Conservation (phyloP, 768 basidiomycete species). For the Auricularia sp. region DNA sequence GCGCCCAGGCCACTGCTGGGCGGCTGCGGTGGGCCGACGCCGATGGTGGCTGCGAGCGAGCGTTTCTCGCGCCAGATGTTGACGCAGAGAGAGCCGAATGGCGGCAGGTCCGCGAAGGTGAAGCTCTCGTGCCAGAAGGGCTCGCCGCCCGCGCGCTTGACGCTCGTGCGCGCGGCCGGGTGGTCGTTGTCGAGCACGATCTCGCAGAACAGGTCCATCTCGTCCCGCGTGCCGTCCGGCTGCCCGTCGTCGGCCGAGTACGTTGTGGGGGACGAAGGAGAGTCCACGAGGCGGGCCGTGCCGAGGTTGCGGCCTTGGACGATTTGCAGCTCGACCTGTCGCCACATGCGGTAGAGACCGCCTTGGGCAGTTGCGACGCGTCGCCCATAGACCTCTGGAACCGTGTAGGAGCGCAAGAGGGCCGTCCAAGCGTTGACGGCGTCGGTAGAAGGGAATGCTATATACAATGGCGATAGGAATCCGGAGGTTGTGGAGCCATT, state of each 20-base stretch:
- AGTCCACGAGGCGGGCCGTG: slow-evolving; percentile 27
- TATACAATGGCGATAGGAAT: slow-evolving; percentile 42
- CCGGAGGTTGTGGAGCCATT: not conserved
- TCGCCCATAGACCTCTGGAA: slow-evolving; percentile 63
- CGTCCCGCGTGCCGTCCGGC: slow-evolving; percentile 37
- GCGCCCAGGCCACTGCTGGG: not conserved
- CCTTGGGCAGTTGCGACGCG: slow-evolving; percentile 44
- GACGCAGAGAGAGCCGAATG: slow-evolving; percentile 61
- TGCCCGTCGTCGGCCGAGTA: slow-evolving; percentile 10
- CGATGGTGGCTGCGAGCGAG: slow-evolving; percentile 18
- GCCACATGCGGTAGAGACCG: slow-evolving; percentile 81
- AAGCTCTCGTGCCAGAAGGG: slow-evolving; percentile 83
- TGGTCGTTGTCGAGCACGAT: slow-evolving; percentile 44
- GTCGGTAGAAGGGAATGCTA: slow-evolving; percentile 59
- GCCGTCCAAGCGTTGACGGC: slow-evolving; percentile 65
- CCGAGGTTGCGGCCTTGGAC: slow-evolving; percentile 69
- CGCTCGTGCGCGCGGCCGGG: slow-evolving; percentile 62
- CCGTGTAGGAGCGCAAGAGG: slow-evolving; percentile 70
- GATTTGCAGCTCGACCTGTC: slow-evolving; percentile 64
- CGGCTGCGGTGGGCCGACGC: not conserved
- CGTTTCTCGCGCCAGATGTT: slow-evolving; percentile 62
- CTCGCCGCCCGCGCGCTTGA: slow-evolving; percentile 43
- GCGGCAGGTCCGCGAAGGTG: slow-evolving; percentile 62
- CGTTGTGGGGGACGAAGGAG: not conserved
- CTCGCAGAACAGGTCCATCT: slow-evolving; percentile 70